Evolutionary conservation across 2,329 filamentous ascomycete species (phyloP), one percentile per base, ranked within the genome.

Genomic region (Xenoacremonium recifei): DNA sequence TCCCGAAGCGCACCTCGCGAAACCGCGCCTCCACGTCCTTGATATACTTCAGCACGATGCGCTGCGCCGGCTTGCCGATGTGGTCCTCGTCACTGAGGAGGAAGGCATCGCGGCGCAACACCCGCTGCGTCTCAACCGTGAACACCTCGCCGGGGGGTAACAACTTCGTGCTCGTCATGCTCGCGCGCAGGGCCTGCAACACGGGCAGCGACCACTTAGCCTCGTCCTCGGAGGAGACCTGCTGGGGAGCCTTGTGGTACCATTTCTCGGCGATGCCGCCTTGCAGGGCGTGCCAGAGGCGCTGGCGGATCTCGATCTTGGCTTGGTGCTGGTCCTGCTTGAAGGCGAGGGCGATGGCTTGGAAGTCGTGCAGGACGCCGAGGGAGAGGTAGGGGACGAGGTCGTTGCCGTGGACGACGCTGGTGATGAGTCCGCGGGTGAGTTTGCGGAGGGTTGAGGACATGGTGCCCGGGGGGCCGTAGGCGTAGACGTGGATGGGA

Each of bases 141-240:
- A 90, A 89, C 0, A 90, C 83, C 59, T 91, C 86, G 1, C 87
- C 87, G 0, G 87, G 87, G 2, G 87, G 87, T 35, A 89, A 66
- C 3, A 91, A 71, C 57, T 89, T 89, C 21, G 77, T 70, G 38
- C 77, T 83, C 47, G 78, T 73, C 82, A 90, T 87, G 52, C 75
- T 80, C 3, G 77, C 78, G 3, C 86, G 75, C 13, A 91, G 64
- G 0, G 76, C 77, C 54, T 83, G 81, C 5, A 90, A 71, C 1
- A 84, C 79, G 0, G 82, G 76, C 58, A 81, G 81, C 0, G 82
- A 81, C 86, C 85, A 90, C 21, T 79, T 71, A 34, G 84, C 80
- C n/a, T 82, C 79, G 7, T 81, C 75, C 38, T 77, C 70, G 15
- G 65, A 63, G 20, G 68, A 48, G 30, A 60, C 42, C 18, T 42